Percentiles rank a stretch among this genome's conserved stretches.
Evolutionary conservation across 2,329 filamentous ascomycete genomes (phyloP).

Genomic region (Phaeosphaeria sp.): DNA sequence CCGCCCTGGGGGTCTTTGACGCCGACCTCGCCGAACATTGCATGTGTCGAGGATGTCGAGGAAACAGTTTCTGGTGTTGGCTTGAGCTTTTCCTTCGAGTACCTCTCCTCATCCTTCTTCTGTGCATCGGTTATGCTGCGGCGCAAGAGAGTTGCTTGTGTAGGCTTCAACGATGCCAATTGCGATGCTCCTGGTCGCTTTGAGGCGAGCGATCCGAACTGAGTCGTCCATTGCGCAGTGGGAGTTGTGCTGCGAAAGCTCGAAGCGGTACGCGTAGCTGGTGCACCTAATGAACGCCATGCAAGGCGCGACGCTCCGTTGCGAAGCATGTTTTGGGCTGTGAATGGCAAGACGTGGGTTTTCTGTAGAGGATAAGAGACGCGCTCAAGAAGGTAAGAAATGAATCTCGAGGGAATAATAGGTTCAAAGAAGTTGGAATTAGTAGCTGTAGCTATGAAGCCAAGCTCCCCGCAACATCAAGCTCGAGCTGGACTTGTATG

Average conservation of each 20-base stretch:
- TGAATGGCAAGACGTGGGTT: background rate
- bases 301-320: constrained; percentile 51
- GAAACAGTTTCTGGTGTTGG: constrained; percentile 67
- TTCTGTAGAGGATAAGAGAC: background rate
- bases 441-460: constrained; percentile 1
- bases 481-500: background rate
- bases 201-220: constrained; percentile 49
- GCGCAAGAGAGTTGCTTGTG: constrained; percentile 47
- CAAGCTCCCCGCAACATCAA: constrained; percentile 11
- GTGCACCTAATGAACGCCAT: constrained; percentile 45
- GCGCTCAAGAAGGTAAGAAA: background rate
- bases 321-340: constrained; percentile 49
- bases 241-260: constrained; percentile 25
- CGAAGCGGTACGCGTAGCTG: constrained; percentile 38
- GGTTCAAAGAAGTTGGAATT: background rate
- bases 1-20: constrained; percentile 33
- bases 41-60: constrained; percentile 58
- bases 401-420: background rate
- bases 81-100: constrained; percentile 63
- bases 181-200: constrained; percentile 43
- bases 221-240: constrained; percentile 48
- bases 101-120: constrained; percentile 61
- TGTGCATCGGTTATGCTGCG: constrained; percentile 56
- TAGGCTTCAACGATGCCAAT: constrained; percentile 42
- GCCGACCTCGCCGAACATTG: constrained; percentile 49